Base-by-base conservation (phyloP, 305 asterid genomes). In the Fraxinus latifolia region DNA sequence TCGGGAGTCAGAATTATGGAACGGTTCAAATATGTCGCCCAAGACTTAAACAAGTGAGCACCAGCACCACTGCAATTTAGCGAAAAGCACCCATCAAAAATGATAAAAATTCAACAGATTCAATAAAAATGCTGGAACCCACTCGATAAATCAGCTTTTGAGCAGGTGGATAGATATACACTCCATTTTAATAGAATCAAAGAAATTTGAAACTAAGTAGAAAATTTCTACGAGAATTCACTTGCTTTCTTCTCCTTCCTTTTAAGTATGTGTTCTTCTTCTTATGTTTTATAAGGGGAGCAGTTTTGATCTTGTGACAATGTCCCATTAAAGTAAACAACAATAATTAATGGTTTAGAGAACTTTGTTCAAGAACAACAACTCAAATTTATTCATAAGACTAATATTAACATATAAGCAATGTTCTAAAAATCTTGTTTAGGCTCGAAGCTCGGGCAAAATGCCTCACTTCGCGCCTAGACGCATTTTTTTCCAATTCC, bases 1-100 rank as follows among this genome's bases (percentile, higher is more conserved):
- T 96, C 99, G 0, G 98, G 98, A 19, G 98, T 94, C 81, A 95
- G 94, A 86, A 96, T 93, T 74, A 96, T 93, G 42, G 98, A 96
- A 27, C 98, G 97, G 84, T 96, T 96, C 87, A 96, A 77, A 84
- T 87, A 92, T 14, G 90, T 90, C 0, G 95, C 91, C 99, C 99
- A 96, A 17, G 99, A 94, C 92, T 93, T 96, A 88, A 96, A 96
- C 87, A 94, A 89, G 89, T 94, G 98, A 87, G 99, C 99, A 83
- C 99, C 99, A 87, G 99, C 99, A 76, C 99, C 99, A 85, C 97
- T 94, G 94, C 80, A 84, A 80, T 77, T 78, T 68, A 76, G 84
- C 17, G 80, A 29, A 12, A 78, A 15, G 77, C 72, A 77, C 34
- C 25, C 39, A 83, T 86, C 58, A 87, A 53, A 83, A 70, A 82